Conservation (phyloP, 192 early-diverging fungal species). For the Coemansia sp. region DNA sequence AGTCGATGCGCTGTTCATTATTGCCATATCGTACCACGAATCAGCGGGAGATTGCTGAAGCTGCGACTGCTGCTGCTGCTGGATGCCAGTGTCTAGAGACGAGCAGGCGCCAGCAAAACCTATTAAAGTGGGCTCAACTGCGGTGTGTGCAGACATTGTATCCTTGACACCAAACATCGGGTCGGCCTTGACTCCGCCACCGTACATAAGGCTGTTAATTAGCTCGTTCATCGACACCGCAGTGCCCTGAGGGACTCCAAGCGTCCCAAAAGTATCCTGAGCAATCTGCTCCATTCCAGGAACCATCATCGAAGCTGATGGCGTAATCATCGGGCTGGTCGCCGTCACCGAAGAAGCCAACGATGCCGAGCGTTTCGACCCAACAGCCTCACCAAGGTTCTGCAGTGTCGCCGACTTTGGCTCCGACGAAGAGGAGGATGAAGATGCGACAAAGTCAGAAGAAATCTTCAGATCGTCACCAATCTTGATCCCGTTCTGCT, state of each 20-base stretch:
- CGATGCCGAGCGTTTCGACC: neutral
- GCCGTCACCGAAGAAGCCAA: constrained; percentile 7
- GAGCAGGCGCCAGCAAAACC: neutral
- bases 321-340: constrained; percentile 17
- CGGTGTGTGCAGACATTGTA: neutral
- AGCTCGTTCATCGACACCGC: constrained; percentile 21
- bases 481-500: constrained; percentile 35
- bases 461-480: constrained; percentile 2
- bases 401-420: neutral
- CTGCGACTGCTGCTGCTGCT: neutral
- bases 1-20: too few species aligned
- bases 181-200: constrained; percentile 40
- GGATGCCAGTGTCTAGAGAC: neutral
- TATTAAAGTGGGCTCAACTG: neutral
- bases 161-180: constrained; percentile 38
- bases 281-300: constrained; percentile 45
- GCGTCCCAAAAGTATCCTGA: constrained; percentile 42
- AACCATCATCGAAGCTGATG: neutral
- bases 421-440: too few species aligned
- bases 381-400: neutral
- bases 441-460: too few species aligned
- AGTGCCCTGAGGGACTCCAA: neutral
- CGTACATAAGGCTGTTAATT: constrained; percentile 15
- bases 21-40: neutral
- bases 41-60: neutral